phyloP scores from a whole-genome alignment of 257 asterid species.

The Solanum medicagineum region DNA sequence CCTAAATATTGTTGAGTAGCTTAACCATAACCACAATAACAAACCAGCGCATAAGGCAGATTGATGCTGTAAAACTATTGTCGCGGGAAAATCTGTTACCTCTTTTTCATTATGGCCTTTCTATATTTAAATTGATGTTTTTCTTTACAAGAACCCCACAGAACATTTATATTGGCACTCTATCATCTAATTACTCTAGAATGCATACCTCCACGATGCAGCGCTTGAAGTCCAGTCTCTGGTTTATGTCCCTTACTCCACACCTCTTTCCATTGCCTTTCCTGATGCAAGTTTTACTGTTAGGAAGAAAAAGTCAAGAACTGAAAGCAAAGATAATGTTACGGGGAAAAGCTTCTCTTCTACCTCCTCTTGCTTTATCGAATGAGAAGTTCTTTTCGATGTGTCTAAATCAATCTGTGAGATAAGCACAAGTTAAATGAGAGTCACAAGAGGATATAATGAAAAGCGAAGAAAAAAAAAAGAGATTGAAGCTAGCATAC shows the following conservation, averaged over 20 bases:
- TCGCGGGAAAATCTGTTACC: neutral
- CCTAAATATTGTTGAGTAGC: neutral
- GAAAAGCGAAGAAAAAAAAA: neutral
- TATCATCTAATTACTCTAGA: neutral
- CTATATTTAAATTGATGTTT: neutral
- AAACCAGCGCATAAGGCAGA: neutral
- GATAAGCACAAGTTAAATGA: neutral
- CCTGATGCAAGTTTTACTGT: neutral
- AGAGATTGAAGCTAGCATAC: neutral
- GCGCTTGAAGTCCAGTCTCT: neutral
- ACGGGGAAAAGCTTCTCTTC: neutral
- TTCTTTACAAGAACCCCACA: neutral
- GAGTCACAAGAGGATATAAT: neutral
- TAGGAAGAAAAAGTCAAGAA: neutral
- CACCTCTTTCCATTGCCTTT: neutral
- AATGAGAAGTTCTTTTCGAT: neutral
- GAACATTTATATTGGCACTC: neutral
- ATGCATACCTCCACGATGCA: neutral
- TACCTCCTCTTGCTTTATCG: neutral
- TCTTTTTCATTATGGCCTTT: neutral
- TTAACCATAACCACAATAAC: neutral
- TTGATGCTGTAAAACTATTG: neutral
- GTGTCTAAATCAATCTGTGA: neutral
- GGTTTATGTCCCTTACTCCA: neutral
- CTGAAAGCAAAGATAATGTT: neutral